phyloP scores from a whole-genome alignment of 768 basidiomycete genomes.

The Agrocybe chaxingu region DNA sequence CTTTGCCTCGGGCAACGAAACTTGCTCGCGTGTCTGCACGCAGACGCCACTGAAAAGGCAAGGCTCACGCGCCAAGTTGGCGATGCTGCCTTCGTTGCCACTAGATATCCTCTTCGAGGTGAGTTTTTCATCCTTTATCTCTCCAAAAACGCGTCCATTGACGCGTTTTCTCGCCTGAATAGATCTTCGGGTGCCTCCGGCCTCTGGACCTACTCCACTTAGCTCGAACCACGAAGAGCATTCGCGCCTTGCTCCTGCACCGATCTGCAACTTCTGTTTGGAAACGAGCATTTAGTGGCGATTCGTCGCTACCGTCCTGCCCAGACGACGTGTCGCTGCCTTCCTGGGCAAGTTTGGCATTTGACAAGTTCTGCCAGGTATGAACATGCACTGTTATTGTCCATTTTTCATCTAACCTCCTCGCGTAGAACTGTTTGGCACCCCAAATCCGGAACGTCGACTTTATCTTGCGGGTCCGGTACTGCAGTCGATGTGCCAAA shows the following conservation, averaged over 20 bases:
- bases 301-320: slow-evolving; percentile 16
- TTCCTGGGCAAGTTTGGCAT: slow-evolving; percentile 18
- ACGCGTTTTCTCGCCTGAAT: not conserved
- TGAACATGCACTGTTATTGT: not conserved
- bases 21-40: no score
- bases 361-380: slow-evolving; percentile 21
- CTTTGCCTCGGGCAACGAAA: no score
- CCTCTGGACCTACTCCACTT: slow-evolving; percentile 21
- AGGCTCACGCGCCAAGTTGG: slow-evolving; percentile 10
- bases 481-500: slow-evolving; percentile 23
- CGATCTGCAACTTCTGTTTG: slow-evolving; percentile 22
- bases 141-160: not conserved
- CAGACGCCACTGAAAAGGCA: not conserved
- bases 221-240: slow-evolving; percentile 18
- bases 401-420: not conserved
- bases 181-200: slow-evolving; percentile 19
- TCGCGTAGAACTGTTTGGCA: slow-evolving; percentile 18
- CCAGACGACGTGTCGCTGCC: slow-evolving; percentile 22
- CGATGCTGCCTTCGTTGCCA: slow-evolving; percentile 17
- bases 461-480: slow-evolving; percentile 22
- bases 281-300: slow-evolving; percentile 14
- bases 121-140: not conserved
- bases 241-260: slow-evolving; percentile 17
- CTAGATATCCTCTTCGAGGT: slow-evolving; percentile 28
- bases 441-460: slow-evolving; percentile 19